phyloP scores from a whole-genome alignment of 2,329 filamentous ascomycete genomes.

The Colletotrichum echinochloae region DNA sequence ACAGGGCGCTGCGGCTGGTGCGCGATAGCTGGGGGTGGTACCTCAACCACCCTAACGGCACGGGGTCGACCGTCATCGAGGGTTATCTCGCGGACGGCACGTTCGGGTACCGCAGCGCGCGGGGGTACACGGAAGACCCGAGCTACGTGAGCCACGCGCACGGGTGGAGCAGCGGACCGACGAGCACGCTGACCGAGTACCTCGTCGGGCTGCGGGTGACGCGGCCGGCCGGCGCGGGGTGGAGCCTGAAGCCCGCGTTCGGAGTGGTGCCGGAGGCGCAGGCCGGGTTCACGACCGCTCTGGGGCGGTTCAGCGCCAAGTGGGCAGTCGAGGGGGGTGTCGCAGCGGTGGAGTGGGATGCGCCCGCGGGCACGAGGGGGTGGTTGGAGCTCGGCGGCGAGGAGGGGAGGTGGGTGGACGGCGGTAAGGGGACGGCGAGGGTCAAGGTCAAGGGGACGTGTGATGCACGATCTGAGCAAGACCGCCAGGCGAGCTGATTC shows the following conservation, averaged over 20 bases:
- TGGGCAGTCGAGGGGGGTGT: conserved; percentile 24
- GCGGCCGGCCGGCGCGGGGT: conserved; percentile 30
- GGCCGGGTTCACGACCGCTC: conserved; percentile 37
- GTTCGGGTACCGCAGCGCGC: conserved; percentile 66
- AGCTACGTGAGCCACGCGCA: conserved; percentile 62
- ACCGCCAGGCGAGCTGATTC: not conserved
- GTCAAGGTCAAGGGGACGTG: not conserved
- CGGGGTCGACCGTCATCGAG: conserved; percentile 68
- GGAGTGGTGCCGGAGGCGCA: conserved; percentile 33
- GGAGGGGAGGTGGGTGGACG: conserved; percentile 31
- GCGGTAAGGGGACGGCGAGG: conserved; percentile 22
- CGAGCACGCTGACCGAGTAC: conserved; percentile 57
- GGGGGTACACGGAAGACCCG: conserved; percentile 63
- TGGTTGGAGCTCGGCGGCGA: conserved; percentile 30
- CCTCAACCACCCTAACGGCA: conserved; percentile 67
- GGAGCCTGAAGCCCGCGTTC: conserved; percentile 35
- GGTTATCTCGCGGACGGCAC: conserved; percentile 67
- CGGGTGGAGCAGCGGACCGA: conserved; percentile 63
- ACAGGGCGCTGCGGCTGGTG: conserved; percentile 67
- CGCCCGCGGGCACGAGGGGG: conserved; percentile 32
- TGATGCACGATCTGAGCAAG: not conserved
- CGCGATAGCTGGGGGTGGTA: conserved; percentile 72
- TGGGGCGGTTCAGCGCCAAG: conserved; percentile 33
- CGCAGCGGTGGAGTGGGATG: conserved; percentile 38
- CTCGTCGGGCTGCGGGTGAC: conserved; percentile 54